Percentiles rank a stretch among this genome's conserved stretches.
Evolutionary conservation across 2,329 filamentous ascomycete genomes (phyloP).

Genomic region (Aureobasidium pullulans): DNA sequence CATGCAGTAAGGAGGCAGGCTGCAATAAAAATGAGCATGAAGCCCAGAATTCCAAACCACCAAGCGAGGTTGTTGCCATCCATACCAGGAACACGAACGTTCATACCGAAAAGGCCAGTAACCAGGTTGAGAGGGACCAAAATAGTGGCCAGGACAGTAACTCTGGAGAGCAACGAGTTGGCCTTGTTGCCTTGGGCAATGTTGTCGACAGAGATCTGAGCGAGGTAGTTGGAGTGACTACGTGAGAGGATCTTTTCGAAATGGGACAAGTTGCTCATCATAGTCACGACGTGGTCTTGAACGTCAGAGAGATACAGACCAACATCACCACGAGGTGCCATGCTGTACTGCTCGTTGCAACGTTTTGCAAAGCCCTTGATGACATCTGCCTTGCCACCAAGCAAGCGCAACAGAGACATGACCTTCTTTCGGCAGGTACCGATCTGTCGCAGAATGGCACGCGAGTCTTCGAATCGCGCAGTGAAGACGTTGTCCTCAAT

Average conservation of each 20-base stretch:
- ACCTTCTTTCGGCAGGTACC: constrained; percentile 89
- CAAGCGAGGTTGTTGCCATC: constrained; percentile 39
- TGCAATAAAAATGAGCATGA: constrained; percentile 42
- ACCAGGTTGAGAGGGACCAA: constrained; percentile 94
- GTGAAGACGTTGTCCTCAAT: constrained; percentile 96
- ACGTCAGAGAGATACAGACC: constrained; percentile 95
- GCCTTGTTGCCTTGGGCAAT: constrained; percentile 80
- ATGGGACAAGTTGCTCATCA: constrained; percentile 93
- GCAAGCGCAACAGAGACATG: constrained; percentile 83
- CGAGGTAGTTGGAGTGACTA: constrained; percentile 91
- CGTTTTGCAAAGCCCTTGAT: constrained; percentile 96
- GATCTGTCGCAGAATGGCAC: constrained; percentile 77
- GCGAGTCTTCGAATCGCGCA: constrained; percentile 82
- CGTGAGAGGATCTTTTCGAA: constrained; percentile 97
- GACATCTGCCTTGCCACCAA: constrained; percentile 97
- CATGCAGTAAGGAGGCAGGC: constrained; percentile 35
- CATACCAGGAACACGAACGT: constrained; percentile 65
- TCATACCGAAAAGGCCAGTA: constrained; percentile 83
- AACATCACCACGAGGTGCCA: constrained; percentile 93
- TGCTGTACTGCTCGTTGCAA: constrained; percentile 94
- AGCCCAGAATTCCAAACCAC: constrained; percentile 55
- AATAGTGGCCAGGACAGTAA: constrained; percentile 88
- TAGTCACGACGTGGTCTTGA: constrained; percentile 97
- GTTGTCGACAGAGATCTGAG: constrained; percentile 87
- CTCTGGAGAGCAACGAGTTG: constrained; percentile 87